A percentile compares a stretch with the other conserved stretches of the same genome.
phyloP scores from a whole-genome alignment of 73 alveolate species.

The Urostyla sp. region DNA sequence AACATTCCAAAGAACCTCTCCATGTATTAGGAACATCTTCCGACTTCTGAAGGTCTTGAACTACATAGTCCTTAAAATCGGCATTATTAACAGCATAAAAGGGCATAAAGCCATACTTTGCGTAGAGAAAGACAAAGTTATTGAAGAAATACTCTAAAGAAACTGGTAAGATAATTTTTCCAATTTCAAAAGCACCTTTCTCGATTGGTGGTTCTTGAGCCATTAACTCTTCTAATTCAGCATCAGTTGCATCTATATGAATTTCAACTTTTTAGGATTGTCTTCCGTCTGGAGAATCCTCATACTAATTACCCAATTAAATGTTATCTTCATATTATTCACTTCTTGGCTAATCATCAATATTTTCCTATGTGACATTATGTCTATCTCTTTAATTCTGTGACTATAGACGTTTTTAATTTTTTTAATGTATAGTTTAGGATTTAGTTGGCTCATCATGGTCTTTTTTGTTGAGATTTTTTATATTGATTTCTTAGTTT shows the following conservation, averaged over 20 bases:
- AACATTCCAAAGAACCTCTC: background rate
- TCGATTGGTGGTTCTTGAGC: background rate
- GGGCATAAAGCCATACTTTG: background rate
- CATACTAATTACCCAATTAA: no score
- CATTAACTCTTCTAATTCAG: background rate
- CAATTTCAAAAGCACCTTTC: background rate
- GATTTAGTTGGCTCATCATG: no score
- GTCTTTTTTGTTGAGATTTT: no score
- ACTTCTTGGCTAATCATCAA: no score
- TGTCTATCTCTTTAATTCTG: no score
- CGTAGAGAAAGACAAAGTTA: background rate
- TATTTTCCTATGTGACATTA: no score
- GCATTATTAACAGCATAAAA: background rate
- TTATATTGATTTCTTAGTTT: no score
- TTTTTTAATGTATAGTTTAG: no score
- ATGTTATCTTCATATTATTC: no score
- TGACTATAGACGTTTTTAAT: no score
- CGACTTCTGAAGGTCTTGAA: background rate
- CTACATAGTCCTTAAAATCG: background rate
- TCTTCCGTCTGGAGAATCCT: no score
- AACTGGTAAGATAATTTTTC: background rate
- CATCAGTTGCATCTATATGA: slow-evolving; percentile 7
- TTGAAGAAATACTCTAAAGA: slow-evolving; percentile 13
- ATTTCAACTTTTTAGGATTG: no score
- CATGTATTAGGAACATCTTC: background rate